Evolutionary conservation across 495 filamentous ascomycete species (phyloP).

Genomic region (Aspergillus hancockii): DNA sequence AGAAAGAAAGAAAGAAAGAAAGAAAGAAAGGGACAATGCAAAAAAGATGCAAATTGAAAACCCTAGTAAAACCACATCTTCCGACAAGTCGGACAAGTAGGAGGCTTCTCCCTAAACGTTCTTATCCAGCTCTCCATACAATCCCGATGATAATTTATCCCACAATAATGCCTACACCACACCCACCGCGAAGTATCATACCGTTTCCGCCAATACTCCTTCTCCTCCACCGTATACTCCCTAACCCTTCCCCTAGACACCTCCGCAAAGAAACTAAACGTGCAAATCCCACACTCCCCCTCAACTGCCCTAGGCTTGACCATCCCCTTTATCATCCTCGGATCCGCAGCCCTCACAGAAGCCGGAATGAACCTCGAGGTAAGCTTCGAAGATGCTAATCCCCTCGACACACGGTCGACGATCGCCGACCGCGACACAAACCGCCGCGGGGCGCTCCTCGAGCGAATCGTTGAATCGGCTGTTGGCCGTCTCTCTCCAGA

Average conservation of each 20-base stretch:
- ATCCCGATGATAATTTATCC: slow-evolving; percentile 14
- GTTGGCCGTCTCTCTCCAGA: too few species aligned
- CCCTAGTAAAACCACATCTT: slow-evolving; percentile 14
- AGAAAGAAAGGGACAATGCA: neutral
- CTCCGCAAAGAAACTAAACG: neutral
- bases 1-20: neutral
- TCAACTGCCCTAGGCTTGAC: slow-evolving; percentile 3
- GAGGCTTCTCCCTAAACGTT: neutral
- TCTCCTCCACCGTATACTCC: slow-evolving; percentile 1
- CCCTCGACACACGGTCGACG: too few species aligned
- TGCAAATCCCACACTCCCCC: slow-evolving; percentile 13
- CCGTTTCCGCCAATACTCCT: neutral
- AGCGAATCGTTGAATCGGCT: too few species aligned
- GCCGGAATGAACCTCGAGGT: too few species aligned
- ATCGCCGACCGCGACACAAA: too few species aligned
- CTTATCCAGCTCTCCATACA: slow-evolving; percentile 16
- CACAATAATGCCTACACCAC: slow-evolving; percentile 14
- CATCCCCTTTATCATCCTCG: neutral
- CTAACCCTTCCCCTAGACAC: neutral
- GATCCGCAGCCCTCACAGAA: neutral
- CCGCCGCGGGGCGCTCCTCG: too few species aligned
- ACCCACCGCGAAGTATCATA: slow-evolving; percentile 4
- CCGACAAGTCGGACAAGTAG: slow-evolving; percentile 18
- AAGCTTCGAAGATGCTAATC: too few species aligned
- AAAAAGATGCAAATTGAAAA: too few species aligned